A percentile compares a stretch with the other conserved stretches of the same genome.
These are phyloP conservation scores for Colletotrichum sp. DNA, from an alignment of 2,329 filamentous ascomycete species.

Conservation along the genomic window DNA sequence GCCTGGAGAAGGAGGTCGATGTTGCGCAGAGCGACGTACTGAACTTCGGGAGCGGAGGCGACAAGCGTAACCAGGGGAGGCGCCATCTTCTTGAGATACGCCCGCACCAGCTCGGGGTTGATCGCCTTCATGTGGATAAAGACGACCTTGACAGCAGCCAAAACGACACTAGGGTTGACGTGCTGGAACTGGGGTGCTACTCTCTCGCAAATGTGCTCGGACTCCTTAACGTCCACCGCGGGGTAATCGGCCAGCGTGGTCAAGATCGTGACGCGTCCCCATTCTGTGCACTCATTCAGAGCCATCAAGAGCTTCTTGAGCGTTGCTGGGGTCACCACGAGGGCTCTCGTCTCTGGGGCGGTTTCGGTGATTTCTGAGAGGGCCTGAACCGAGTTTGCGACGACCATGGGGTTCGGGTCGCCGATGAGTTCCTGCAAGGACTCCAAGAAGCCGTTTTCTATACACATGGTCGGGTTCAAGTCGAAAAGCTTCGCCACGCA, in stretches of 20 bases:
- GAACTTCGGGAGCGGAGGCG: slow-evolving; percentile 93
- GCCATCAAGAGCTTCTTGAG: slow-evolving; percentile 97
- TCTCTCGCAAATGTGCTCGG: slow-evolving; percentile 96
- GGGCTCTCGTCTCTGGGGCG: slow-evolving; percentile 86
- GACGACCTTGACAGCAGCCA: slow-evolving; percentile 97
- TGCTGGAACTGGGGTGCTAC: slow-evolving; percentile 98
- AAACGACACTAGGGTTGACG: slow-evolving; percentile 94
- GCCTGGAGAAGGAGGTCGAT: slow-evolving; percentile 96
- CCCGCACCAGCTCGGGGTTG: slow-evolving; percentile 77
- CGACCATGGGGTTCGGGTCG: slow-evolving; percentile 98
- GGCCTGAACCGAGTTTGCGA: slow-evolving; percentile 95
- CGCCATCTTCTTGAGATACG: slow-evolving; percentile 98
- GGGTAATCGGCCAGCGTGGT: slow-evolving; percentile 89
- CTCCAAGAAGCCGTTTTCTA: slow-evolving; percentile 96
- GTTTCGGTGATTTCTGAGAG: slow-evolving; percentile 90
- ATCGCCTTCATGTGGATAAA: slow-evolving; percentile 94
- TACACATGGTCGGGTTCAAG: slow-evolving; percentile 87
- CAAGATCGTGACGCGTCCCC: slow-evolving; percentile 94
- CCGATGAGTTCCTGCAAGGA: slow-evolving; percentile 94
- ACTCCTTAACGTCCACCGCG: slow-evolving; percentile 88
- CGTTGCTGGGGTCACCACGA: slow-evolving; percentile 80
- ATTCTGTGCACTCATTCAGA: slow-evolving; percentile 97
- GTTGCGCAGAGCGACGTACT: slow-evolving; percentile 95
- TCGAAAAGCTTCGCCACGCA: slow-evolving; percentile 99
- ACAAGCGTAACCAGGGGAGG: slow-evolving; percentile 93